Evolutionary conservation across 306 rosid species (phyloP).

Genomic region (Vigna trinervia): DNA sequence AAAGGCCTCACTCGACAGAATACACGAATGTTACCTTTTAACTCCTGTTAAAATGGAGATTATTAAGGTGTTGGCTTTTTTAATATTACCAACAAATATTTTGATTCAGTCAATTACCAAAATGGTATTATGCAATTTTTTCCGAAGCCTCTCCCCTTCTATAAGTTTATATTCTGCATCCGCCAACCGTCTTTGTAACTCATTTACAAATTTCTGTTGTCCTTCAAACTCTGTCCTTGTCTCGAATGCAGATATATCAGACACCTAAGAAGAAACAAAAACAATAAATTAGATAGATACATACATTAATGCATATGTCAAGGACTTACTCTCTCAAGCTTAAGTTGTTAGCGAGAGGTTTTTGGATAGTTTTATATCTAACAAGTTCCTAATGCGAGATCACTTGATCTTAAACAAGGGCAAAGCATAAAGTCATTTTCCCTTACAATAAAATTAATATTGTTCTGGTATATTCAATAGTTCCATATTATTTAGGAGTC

Average conservation of each 20-base stretch:
- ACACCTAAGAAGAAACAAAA: conserved; percentile 56
- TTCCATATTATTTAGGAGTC: too few species aligned
- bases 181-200: conserved; percentile 71
- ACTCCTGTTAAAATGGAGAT: conserved; percentile 65
- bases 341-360: not conserved
- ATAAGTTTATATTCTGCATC: conserved; percentile 85
- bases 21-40: conserved; percentile 97
- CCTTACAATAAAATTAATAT: not conserved
- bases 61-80: conserved; percentile 25
- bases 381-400: not conserved
- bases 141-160: conserved; percentile 93
- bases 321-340: too few species aligned
- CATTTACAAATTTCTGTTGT: conserved; percentile 65
- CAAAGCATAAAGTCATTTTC: not conserved
- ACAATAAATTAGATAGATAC: conserved; percentile 32
- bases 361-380: conserved; percentile 3
- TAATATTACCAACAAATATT: conserved; percentile 15
- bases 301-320: not conserved
- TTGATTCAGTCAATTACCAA: conserved; percentile 62
- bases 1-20: conserved; percentile 97
- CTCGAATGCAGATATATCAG: conserved; percentile 71
- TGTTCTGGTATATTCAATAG: too few species aligned
- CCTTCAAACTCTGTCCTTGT: conserved; percentile 81
- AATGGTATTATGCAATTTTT: conserved; percentile 90
- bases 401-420: not conserved